Evolutionary conservation across 148 eudicot genomes (phyloP), one percentile per base, ranked within the genome.

Genomic region (Rhododendron henanense): DNA sequence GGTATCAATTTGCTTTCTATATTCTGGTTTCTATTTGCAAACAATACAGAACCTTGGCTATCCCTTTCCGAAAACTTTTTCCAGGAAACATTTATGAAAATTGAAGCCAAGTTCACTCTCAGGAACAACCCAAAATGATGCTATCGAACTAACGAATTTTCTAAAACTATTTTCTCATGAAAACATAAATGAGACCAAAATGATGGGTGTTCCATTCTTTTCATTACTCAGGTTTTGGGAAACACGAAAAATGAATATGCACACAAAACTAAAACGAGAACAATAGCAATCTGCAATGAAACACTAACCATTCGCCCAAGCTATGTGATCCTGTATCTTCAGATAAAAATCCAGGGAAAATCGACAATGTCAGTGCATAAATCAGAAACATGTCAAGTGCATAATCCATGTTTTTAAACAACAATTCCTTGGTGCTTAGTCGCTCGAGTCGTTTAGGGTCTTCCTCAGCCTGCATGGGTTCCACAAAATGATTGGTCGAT

Each of bases 281-380:
- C 76, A 71, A 71, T 10, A 23, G 16, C 6, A 61, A 39, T 13
- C 4, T 3, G 61, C 15, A 31, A 21, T 8, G 45, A 37, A 69
- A 41, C 21, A 83, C 87, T 23, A 88, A 93, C 94, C 94, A 93
- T 28, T 84, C 37, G 9, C 95, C 93, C 78, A 92, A 82, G 59
- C 87, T 79, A 82, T 91, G 93, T 2, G 86, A 41, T 74, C 93
- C 96, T 37, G 93, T 94, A 86, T 94, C 93, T 86, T 92, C 96
- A 28, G 91, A 89, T 84, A 92, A 90, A 84, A 94, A 94, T 28
- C 96, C 96, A 21, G 96, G 96, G 67, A 91, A 91, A 51, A 94
- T 91, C 11, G 96, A 94, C 81, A 91, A 33, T 33, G 93, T 89
- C 61, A 92, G 87, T 7, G 61, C 90, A 59, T 87, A 91, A 73